Evolutionary conservation across 2,329 filamentous ascomycete species (phyloP).

Genomic region (Fusarium azukiicola): DNA sequence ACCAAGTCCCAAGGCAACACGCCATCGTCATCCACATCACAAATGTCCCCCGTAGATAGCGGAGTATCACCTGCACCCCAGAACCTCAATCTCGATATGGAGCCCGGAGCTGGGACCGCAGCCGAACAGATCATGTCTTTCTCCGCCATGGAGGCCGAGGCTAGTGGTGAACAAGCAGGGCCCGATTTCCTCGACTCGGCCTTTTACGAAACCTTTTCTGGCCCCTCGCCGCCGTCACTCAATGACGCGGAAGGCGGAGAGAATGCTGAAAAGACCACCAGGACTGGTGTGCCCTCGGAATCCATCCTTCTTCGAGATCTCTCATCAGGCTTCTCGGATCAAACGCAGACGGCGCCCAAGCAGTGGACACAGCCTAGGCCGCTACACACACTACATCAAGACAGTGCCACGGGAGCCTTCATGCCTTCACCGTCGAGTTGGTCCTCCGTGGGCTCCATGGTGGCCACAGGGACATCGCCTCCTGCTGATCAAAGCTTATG

Average conservation of each 20-base stretch:
- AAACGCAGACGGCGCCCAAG: not conserved
- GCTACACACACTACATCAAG: constrained; percentile 21
- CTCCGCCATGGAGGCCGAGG: constrained; percentile 29
- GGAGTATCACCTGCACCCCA: constrained; percentile 45
- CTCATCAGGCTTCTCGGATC: constrained; percentile 4
- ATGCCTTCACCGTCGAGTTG: constrained; percentile 42
- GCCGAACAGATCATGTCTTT: constrained; percentile 37
- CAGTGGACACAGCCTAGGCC: constrained; percentile 32
- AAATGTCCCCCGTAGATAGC: constrained; percentile 43
- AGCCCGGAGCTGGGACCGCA: not conserved
- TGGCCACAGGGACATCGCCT: constrained; percentile 32
- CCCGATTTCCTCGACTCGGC: constrained; percentile 44
- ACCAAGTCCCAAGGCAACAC: constrained; percentile 46
- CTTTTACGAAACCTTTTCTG: constrained; percentile 48
- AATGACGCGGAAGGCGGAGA: constrained; percentile 35
- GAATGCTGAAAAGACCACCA: constrained; percentile 34
- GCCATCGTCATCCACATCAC: constrained; percentile 43
- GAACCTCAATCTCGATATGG: constrained; percentile 20
- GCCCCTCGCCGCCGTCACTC: constrained; percentile 38
- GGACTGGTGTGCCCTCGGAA: not conserved
- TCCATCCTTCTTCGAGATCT: constrained; percentile 5
- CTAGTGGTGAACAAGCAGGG: constrained; percentile 34
- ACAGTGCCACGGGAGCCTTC: not conserved
- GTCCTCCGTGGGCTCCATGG: constrained; percentile 42
- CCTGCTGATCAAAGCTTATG: constrained; percentile 37